Evolutionary conservation across 306 rosid genomes (phyloP), one percentile per base, ranked within the genome.

Genomic region (Vicia sativa): DNA sequence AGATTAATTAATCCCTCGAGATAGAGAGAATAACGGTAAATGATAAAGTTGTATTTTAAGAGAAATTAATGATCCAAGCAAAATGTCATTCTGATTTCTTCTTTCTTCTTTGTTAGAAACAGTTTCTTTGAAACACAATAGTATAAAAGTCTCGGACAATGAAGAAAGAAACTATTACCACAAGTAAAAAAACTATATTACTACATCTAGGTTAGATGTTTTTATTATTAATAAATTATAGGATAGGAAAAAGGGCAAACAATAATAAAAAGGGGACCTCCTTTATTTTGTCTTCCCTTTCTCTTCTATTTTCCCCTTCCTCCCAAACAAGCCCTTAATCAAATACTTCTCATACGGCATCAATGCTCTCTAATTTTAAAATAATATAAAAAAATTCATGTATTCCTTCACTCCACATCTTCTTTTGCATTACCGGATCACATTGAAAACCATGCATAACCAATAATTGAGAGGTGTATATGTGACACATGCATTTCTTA

Each of bases 381-480:
- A 62, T 25, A 44, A 21, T n/a, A 21, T 21, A 60, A 23, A 4
- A 2, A 19, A 13, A 13, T 63, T 26, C 19, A 54, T 70, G 10
- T 45, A 44, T 46, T 15, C 15, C 35, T 6, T 1, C 2, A 18
- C 7, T 31, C 25, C 49, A 9, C 65, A 34, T 42, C 28, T 59
- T 50, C 0, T 44, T 53, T 73, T 67, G 68, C 63, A 67, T 73
- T 52, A 66, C 66, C 34, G 67, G 66, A 8, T 68, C 80, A 61
- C 71, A 53, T 70, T 79, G 79, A 74, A 74, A 79, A 57, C 76
- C 55, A 79, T 79, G 77, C 74, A 74, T 70, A 64, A 58, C 67
- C 74, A 79, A 79, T 74, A 74, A 79, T 79, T 79, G 83, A 79
- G 67, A 70, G 62, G 42, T 70, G n/a, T 35, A 70, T 55, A 73